Evolutionary conservation across 1,284 basidiomycete species (phyloP).

Genomic region (Ustilago curta): DNA sequence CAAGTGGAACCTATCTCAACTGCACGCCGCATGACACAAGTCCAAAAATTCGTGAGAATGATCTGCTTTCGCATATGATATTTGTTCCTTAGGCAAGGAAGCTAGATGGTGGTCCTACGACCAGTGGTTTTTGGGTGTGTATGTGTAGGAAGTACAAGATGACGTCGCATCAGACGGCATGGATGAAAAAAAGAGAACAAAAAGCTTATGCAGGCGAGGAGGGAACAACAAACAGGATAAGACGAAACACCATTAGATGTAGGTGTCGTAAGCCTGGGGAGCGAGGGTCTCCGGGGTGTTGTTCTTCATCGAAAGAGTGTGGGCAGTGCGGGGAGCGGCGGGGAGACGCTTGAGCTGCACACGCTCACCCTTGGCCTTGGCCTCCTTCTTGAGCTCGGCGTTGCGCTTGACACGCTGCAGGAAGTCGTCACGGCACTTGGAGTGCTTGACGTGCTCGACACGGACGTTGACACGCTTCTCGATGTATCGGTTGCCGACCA

Average conservation of each 20-base stretch:
- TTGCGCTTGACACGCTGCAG: slow-evolving; percentile 94
- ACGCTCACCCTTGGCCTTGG: slow-evolving; percentile 77
- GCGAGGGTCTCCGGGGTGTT: slow-evolving; percentile 94
- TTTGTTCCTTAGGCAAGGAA: slow-evolving; percentile 11
- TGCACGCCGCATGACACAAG: neutral
- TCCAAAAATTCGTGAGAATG: slow-evolving; percentile 23
- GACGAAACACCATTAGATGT: slow-evolving; percentile 61
- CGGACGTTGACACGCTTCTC: slow-evolving; percentile 99
- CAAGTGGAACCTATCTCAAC: no score
- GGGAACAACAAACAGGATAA: neutral
- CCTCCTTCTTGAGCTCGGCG: slow-evolving; percentile 85
- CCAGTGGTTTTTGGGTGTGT: slow-evolving; percentile 27
- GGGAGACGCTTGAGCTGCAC: slow-evolving; percentile 89
- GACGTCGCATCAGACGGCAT: slow-evolving; percentile 12
- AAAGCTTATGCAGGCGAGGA: slow-evolving; percentile 6
- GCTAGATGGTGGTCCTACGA: slow-evolving; percentile 25
- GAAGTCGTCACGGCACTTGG: slow-evolving; percentile 98
- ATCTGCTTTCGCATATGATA: slow-evolving; percentile 39
- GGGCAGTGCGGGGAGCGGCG: slow-evolving; percentile 83
- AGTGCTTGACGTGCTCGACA: slow-evolving; percentile 97
- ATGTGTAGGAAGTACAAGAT: slow-evolving; percentile 33
- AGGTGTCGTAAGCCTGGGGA: slow-evolving; percentile 79
- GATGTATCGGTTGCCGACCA: slow-evolving; percentile 98
- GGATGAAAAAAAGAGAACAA: slow-evolving; percentile 7
- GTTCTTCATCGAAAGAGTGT: slow-evolving; percentile 78